phyloP scores from a whole-genome alignment of 305 asterid genomes.

The Fraxinus latifolia region DNA sequence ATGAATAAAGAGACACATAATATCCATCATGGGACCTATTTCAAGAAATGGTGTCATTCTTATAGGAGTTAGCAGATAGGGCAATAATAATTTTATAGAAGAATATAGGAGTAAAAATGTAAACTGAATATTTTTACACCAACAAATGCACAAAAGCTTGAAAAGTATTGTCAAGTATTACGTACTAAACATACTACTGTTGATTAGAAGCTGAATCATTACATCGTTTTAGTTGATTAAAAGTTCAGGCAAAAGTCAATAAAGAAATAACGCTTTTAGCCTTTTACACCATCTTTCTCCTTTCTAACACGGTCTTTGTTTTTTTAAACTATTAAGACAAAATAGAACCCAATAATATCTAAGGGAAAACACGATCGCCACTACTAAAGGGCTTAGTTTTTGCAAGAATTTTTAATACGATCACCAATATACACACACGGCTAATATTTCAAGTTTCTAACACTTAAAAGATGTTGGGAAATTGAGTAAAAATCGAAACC shows the following conservation, averaged over 20 bases:
- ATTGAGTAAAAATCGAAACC: not conserved
- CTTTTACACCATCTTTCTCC: not conserved
- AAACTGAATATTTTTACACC: not conserved
- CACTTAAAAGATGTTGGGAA: not conserved
- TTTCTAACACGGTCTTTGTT: not conserved
- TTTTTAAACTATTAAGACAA: not conserved
- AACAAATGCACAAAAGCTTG: not conserved
- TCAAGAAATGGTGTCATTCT: not conserved
- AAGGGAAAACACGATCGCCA: not conserved
- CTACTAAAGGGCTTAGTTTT: not conserved
- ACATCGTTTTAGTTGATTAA: not conserved
- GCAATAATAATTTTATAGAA: not conserved
- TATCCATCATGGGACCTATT: constrained; percentile 17
- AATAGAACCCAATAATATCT: not conserved
- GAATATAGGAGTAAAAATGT: not conserved
- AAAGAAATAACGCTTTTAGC: not conserved
- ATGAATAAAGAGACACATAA: not conserved
- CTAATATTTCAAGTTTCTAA: too few relatives aligned
- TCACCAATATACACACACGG: not conserved
- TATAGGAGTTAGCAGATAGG: not conserved
- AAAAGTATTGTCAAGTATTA: not conserved
- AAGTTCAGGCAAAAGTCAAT: not conserved
- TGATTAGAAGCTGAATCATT: not conserved
- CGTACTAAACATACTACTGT: not conserved
- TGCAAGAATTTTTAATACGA: not conserved